Evolutionary conservation across 1,284 basidiomycete genomes (phyloP), one percentile per base, ranked within the genome.

Genomic region (Cystobasidium pallidum): DNA sequence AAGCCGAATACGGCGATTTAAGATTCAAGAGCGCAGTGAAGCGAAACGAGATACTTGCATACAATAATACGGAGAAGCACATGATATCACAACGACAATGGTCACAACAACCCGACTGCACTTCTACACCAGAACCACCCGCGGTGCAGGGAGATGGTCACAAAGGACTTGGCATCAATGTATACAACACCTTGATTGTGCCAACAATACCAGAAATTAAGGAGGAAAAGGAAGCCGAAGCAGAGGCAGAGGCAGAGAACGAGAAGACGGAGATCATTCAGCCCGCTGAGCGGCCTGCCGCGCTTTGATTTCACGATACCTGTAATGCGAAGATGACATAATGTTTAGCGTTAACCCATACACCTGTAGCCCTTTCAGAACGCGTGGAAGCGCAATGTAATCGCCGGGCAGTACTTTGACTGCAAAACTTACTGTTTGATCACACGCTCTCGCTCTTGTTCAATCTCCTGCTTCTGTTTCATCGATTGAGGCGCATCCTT

Each of bases 281-380:
- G 30, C 45, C 45, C 62, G n/a, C 45, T 51, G 28, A n/a, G 68
- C 68, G 8, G 51, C 41, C 34, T 71, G 68, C 6, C 55, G 68
- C 28, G 68, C 68, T 57, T 71, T 71, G 21, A 71, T 61, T 8
- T 64, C 49, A 13, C 68, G 68, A 55, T 71, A 71, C 19, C 68
- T 71, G 61, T 64, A 59, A 19, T 47, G 24, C 17, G 39, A 3
- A 59, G 36, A 57, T 43, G 15, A 17, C 8, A 51, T 34, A 51
- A 64, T 49, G 47, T 30, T 47, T 41, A 64, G 43, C n/a, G 28
- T 3, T 13, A 61, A 11, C 28, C 11, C 1, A 24, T 11, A 45
- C 39, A 24, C 26, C 21, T 51, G 49, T 51, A 51, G 49, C 49
- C 49, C 15, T 24, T 51, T 26, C n/a, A 13, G 7, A 6, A 7